Evolutionary conservation across 805 yeast species (phyloP), one percentile per base, ranked within the genome.

Genomic region (Danielia reshetovae): DNA sequence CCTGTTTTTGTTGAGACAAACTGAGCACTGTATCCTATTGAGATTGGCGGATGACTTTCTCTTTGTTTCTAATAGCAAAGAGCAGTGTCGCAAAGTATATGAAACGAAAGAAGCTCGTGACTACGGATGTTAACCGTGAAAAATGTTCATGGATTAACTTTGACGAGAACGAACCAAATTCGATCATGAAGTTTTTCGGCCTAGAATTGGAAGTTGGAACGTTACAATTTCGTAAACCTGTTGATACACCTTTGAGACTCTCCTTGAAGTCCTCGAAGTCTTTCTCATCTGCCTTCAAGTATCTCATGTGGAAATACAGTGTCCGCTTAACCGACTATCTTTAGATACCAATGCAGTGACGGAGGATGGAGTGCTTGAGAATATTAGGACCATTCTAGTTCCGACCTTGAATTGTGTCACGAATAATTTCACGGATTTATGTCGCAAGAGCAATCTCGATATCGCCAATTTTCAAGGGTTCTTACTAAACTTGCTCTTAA

Each of bases 1-100:
- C 35, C 44, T 6, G 49, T 51, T 25, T 30, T 23, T 54, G 16
- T 10, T 27, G 7, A 18, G 41, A 46, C 5, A 47, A 56, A 2
- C 15, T 19, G 34, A 25, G 13, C 37, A 46, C 2, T 57, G 71
- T 11, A 39, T 70, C 2, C 52, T 86, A 2, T 37, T 86, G 6
- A 59, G 96, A 34, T 55, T 85, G 14, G 95, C 87, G 0, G 97
- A 89, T 58, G 97, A 89, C 54, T 89, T 89, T 49, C 52, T 89
- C 18, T 65, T 86, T n/a, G 57, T 89, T 0, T 72, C 93, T 0
- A 63, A 77, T 0, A 52, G 65, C 23, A 18, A 46, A 8, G 33
- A 38, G 2, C 45, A 42, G 3, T 57, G 60, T 32, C 27, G 48
- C 4, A 25, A 33, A 15, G 57, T 55, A 7, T 34, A 42, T 24